Evolutionary conservation across 257 asterid species (phyloP), one percentile per base, ranked within the genome.

Genomic region (Eucommia ulmoides): DNA sequence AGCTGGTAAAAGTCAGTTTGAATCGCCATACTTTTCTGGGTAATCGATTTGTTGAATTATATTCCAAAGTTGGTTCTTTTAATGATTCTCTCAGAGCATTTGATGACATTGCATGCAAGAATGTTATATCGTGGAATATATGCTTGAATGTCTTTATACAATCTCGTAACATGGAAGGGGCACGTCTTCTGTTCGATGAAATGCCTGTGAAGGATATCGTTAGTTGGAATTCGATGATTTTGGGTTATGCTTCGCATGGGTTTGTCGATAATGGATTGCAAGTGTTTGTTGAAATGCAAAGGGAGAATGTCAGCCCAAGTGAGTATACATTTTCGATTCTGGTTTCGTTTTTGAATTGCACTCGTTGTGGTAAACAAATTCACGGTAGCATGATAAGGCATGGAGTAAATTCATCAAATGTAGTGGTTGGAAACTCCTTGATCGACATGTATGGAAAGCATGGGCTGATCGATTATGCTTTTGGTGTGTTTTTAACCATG

Each of bases 201-300:
- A 83, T 83, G 88, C 79, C 79, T 18, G 79, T 71, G 2, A 69
- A 81, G 59, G 92, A 83, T 59, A 70, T 57, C 33, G 92, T 83
- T 57, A 77, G 88, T 67, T 80, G 83, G 80, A 83, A 83, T 42
- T 70, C 92, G 2, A 63, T 83, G 41, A 70, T 83, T 59, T 77
- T 84, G 6, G 92, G 79, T 49, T 83, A 68, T 53, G 50, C 67
- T 52, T 59, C 67, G 11, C 23, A 20, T 55, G 84, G 84, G 45
- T 29, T 64, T 51, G 51, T 24, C 17, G 74, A 69, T 45, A 22
- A 45, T 46, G 80, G 75, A 10, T 56, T 76, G 74, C 74, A 53
- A 22, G 0, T 66, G 12, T 83, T 83, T 56, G 23, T 64, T 9
- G 76, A 61, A 25, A 80, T 83, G 92, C 66, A 35, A 17, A 45